Percentiles rank a stretch among this genome's conserved stretches.
Evolutionary conservation across 2,329 filamentous ascomycete genomes (phyloP).

Genomic region (Daldinia sp.): DNA sequence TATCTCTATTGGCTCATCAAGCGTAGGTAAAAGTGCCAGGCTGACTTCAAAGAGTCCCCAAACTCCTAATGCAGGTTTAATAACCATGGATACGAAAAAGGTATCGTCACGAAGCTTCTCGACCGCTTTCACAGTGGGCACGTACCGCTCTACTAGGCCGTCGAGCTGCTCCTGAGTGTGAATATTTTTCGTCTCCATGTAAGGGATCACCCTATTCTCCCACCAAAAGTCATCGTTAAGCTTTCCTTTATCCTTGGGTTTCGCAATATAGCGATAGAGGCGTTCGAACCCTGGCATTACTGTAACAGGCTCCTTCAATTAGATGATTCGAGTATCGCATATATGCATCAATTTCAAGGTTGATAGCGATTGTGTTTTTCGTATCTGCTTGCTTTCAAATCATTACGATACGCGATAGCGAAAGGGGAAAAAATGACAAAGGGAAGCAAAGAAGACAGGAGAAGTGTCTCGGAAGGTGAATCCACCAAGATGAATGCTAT

Average conservation of each 20-base stretch:
- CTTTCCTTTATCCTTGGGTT: neutral
- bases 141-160: constrained; percentile 8
- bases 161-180: neutral
- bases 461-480: neutral
- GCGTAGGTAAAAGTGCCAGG: constrained; percentile 29
- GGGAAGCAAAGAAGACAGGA: neutral
- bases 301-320: neutral
- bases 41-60: constrained; percentile 11
- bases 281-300: neutral
- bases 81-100: constrained; percentile 25
- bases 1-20: neutral
- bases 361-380: neutral
- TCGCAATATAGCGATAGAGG: neutral
- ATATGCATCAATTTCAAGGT: neutral
- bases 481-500: neutral
- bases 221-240: neutral
- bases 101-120: constrained; percentile 3
- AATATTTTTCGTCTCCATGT: constrained; percentile 6
- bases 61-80: neutral
- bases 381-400: no score
- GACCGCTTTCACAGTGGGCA: constrained; percentile 15
- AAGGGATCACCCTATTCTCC: constrained; percentile 12
- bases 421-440: neutral
- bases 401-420: neutral
- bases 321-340: neutral